Base-by-base conservation (phyloP, 108 stramenopile genomes). In the Conticribra weissflogii region DNA sequence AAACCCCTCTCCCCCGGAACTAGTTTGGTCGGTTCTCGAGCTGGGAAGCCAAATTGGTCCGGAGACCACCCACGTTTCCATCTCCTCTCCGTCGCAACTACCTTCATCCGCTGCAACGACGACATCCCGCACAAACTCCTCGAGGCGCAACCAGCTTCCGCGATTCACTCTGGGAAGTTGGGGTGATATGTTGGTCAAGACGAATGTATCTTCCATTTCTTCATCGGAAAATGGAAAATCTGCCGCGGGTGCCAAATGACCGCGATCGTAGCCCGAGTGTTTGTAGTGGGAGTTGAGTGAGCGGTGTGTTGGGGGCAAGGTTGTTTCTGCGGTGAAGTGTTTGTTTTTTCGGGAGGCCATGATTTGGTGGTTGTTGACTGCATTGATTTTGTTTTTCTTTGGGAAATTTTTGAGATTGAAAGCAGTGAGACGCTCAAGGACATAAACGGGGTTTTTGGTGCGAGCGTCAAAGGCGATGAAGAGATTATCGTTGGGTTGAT, bases 181-280 rank as follows among this genome's bases (percentile, higher is more conserved):
- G 0, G 93, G 93, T 2, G 80, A 83, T 1, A 83, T 73, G 68
- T 94, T 94, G 63, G 76, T 78, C 34, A 94, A 75, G 22, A 59
- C 73, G 66, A 83, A 94, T 19, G 89, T 89, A 71, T 86, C 85
- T 23, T 70, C 51, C 22, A 62, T 25, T 46, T 76, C 64, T 3
- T n/a, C 17, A 36, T 78, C 64, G 14, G n/a, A 61, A 25, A 9
- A 60, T 23, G 23, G 17, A 68, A 86, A 90, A 58, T 92, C 87
- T 0, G 87, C 87, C 18, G 88, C 88, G 3, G 88, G 86, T 50
- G 90, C 88, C 72, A 89, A 54, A 61, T 94, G 93, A 15, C 94
- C 94, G n/a, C 91, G 83, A 78, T 95, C 94, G 49, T 79, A 95
- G 2, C 90, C 94, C 41, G 85, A 85, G 24, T 86, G 64, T 9